A percentile compares a stretch with the other conserved stretches of the same genome.
Evolutionary conservation across 306 rosid genomes (phyloP).

Genomic region (Phaseolus lunatus): DNA sequence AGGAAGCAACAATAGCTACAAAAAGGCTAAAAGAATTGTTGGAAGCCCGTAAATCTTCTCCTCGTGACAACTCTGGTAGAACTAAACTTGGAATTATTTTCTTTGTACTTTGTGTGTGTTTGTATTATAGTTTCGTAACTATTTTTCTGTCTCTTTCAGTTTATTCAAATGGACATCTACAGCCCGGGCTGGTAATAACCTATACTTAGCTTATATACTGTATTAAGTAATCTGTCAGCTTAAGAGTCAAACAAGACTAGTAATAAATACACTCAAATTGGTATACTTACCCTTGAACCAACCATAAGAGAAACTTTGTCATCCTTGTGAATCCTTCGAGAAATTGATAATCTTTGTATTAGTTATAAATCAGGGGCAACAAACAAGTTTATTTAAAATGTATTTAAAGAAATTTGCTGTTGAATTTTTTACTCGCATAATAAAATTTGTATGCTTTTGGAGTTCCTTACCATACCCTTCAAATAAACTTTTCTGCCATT

Average conservation of each 20-base stretch:
- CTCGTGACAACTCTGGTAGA: constrained; percentile 72
- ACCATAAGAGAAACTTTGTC: constrained; percentile 39
- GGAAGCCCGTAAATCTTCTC: constrained; percentile 73
- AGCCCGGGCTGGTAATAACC: constrained; percentile 65
- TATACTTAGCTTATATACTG: constrained; percentile 19
- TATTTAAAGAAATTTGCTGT: constrained; percentile 1
- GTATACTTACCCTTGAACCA: constrained; percentile 24
- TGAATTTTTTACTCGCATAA: constrained; percentile 16
- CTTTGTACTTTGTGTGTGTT: background rate
- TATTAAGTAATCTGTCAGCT: constrained; percentile 31
- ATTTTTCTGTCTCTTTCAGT: constrained; percentile 55
- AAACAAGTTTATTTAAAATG: constrained; percentile 36
- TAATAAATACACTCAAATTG: constrained; percentile 8
- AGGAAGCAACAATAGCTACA: constrained; percentile 81
- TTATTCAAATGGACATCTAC: constrained; percentile 63
- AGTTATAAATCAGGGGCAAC: constrained; percentile 7
- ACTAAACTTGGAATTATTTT: constrained; percentile 25
- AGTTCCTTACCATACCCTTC: background rate
- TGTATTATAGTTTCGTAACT: constrained; percentile 48
- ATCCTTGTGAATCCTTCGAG: constrained; percentile 18
- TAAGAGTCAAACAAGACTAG: constrained; percentile 2
- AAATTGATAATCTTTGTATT: constrained; percentile 26
- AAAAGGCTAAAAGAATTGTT: constrained; percentile 74
- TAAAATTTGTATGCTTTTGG: constrained; percentile 9
- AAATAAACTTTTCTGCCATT: background rate